Conservation (phyloP, 345 rosid genomes). For the Firmiana major region DNA sequence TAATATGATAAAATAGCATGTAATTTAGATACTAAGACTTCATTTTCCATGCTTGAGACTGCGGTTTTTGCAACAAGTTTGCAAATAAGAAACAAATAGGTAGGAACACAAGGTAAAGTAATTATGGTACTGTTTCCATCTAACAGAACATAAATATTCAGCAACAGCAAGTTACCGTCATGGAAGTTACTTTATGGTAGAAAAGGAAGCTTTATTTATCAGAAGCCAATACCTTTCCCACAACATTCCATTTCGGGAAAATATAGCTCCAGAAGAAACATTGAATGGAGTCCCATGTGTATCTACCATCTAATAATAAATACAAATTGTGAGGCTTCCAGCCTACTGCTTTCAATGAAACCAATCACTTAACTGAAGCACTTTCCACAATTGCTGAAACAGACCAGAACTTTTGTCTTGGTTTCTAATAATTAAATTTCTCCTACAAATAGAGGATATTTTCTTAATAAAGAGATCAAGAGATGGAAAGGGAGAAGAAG, state of each 20-base stretch:
- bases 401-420: not conserved
- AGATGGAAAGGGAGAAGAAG: not conserved
- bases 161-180: not conserved
- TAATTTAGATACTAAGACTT: slow-evolving; percentile 1
- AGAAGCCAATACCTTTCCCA: not conserved
- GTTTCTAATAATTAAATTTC: not conserved
- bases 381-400: not conserved
- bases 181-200: not conserved
- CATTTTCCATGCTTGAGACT: not conserved
- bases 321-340: not conserved
- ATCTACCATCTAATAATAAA: not conserved
- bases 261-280: not conserved
- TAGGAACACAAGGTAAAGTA: not conserved
- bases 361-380: not conserved
- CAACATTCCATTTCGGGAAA: not conserved
- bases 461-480: not conserved
- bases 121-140: not conserved
- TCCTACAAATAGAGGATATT: not conserved
- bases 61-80: not conserved
- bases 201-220: not conserved
- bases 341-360: not conserved
- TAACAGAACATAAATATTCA: not conserved
- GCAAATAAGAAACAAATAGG: not conserved
- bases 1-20: not conserved
- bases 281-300: not conserved